Percentiles rank a stretch among this genome's conserved stretches.
Conservation (phyloP, 805 yeast genomes). For the Saturnispora bothae region DNA sequence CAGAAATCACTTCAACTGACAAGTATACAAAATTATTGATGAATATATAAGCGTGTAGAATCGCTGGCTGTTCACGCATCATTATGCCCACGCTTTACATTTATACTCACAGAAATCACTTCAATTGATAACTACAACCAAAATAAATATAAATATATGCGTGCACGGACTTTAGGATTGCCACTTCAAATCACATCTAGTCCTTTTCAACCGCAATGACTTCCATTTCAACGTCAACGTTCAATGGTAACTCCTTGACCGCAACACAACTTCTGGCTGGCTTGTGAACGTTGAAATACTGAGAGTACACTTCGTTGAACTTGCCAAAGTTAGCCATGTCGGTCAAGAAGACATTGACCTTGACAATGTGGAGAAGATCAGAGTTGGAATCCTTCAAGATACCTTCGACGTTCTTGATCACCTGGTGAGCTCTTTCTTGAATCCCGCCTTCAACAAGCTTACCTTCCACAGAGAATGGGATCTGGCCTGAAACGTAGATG, state of each 20-base stretch:
- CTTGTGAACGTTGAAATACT: constrained; percentile 65
- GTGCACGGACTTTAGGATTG: no score
- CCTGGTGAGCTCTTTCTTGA: constrained; percentile 70
- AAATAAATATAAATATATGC: no score
- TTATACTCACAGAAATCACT: no score
- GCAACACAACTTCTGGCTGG: constrained; percentile 99
- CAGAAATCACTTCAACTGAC: no score
- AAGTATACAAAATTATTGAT: no score
- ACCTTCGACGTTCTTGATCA: constrained; percentile 52
- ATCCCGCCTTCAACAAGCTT: constrained; percentile 69
- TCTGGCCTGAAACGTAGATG: constrained; percentile 89
- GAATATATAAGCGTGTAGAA: no score
- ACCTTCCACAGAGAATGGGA: constrained; percentile 79
- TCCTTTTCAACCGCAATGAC: constrained; percentile 71
- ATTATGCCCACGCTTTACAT: no score
- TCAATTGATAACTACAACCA: no score
- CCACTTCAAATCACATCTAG: no score
- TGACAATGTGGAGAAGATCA: constrained; percentile 70
- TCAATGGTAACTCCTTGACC: constrained; percentile 82
- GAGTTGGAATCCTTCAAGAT: constrained; percentile 83
- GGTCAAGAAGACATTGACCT: constrained; percentile 81
- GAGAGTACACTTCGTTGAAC: constrained; percentile 76
- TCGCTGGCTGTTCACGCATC: no score
- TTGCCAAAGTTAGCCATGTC: constrained; percentile 81
- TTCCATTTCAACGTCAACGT: constrained; percentile 83